Conservation (phyloP, 306 rosid genomes). For the Inga laurina region DNA sequence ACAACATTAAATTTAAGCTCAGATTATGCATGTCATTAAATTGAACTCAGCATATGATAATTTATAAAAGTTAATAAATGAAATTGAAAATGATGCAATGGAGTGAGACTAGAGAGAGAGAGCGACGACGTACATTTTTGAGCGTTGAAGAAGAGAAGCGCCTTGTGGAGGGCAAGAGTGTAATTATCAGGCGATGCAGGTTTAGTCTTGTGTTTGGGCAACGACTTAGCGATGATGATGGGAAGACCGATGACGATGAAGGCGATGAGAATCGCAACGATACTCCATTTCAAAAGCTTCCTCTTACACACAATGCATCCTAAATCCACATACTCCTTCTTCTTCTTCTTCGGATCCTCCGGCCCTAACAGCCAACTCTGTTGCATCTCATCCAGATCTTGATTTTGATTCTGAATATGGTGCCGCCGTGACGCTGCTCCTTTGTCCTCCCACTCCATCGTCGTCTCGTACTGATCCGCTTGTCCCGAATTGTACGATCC, state of each 20-base stretch:
- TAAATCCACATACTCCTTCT: slow-evolving; percentile 62
- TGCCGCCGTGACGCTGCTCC: slow-evolving; percentile 39
- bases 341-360: slow-evolving; percentile 18
- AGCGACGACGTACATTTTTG: slow-evolving; percentile 55
- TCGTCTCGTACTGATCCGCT: neutral
- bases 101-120: neutral
- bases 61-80: neutral
- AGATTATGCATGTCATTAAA: too few species aligned
- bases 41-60: too few species aligned
- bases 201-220: slow-evolving; percentile 39
- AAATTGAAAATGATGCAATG: neutral
- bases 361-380: slow-evolving; percentile 55
- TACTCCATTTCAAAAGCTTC: slow-evolving; percentile 50
- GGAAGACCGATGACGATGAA: slow-evolving; percentile 57
- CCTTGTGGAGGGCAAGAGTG: slow-evolving; percentile 57
- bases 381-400: slow-evolving; percentile 44
- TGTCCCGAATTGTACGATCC: neutral
- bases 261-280: slow-evolving; percentile 34
- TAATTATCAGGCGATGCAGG: slow-evolving; percentile 55
- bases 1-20: too few species aligned
- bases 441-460: slow-evolving; percentile 45
- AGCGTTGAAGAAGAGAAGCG: slow-evolving; percentile 66
- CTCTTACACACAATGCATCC: slow-evolving; percentile 51
- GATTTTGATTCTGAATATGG: neutral
- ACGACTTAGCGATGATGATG: slow-evolving; percentile 41